Conservation (phyloP, 1,139 yeast species). For the Diutina siamensis region DNA sequence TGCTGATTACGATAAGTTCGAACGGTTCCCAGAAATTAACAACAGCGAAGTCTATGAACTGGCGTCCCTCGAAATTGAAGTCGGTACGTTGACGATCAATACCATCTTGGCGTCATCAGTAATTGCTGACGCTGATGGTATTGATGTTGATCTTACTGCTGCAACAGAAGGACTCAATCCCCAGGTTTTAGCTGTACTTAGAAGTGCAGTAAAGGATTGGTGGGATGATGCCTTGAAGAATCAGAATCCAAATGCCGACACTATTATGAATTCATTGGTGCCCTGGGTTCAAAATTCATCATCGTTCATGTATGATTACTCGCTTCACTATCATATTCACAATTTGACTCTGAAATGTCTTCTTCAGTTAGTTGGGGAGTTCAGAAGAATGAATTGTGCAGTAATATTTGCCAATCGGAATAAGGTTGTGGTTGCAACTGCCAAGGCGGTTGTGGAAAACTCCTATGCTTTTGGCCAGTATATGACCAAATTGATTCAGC, state of each 20-base stretch:
- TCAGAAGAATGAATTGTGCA: slow-evolving; percentile 63
- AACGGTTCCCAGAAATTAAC: slow-evolving; percentile 65
- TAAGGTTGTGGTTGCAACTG: slow-evolving; percentile 61
- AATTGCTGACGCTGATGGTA: slow-evolving; percentile 84
- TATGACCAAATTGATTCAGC: slow-evolving; percentile 64
- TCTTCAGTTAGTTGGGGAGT: slow-evolving; percentile 71
- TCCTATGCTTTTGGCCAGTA: slow-evolving; percentile 93
- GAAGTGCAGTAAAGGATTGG: slow-evolving; percentile 76
- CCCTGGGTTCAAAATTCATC: slow-evolving; percentile 78
- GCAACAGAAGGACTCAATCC: slow-evolving; percentile 61
- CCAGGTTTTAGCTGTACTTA: slow-evolving; percentile 59
- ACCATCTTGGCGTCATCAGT: slow-evolving; percentile 77
- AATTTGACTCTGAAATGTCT: slow-evolving; percentile 78
- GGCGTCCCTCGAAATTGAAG: slow-evolving; percentile 68
- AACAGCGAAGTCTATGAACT: slow-evolving; percentile 72
- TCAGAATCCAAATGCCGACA: slow-evolving; percentile 64
- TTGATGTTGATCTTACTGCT: slow-evolving; percentile 41
- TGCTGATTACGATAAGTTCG: slow-evolving; percentile 29
- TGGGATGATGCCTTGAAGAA: slow-evolving; percentile 77
- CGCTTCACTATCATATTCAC: slow-evolving; percentile 78
- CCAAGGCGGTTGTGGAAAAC: slow-evolving; percentile 70
- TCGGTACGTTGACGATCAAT: slow-evolving; percentile 73
- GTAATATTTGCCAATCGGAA: slow-evolving; percentile 77
- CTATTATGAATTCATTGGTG: slow-evolving; percentile 72
- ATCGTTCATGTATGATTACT: slow-evolving; percentile 65